A percentile compares a stretch with the other conserved stretches of the same genome.
These are phyloP conservation scores for Aspergillus japonicus DNA, from an alignment of 2,329 filamentous ascomycete genomes.

Conservation along the genomic window DNA sequence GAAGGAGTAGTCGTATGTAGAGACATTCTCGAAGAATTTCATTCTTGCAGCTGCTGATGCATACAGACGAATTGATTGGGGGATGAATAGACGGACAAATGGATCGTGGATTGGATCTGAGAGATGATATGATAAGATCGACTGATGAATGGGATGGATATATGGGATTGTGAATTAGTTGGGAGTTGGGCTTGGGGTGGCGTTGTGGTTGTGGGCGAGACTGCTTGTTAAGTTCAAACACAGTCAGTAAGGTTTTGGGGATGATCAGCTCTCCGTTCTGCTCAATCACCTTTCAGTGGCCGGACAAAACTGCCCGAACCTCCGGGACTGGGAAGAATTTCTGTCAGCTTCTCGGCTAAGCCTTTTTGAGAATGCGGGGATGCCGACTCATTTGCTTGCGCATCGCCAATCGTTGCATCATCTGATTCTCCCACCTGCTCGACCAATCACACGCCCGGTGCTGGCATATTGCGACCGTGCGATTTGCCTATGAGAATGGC, in stretches of 20 bases:
- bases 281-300: slow-evolving; percentile 18
- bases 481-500: neutral
- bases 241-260: neutral
- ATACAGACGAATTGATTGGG: slow-evolving; percentile 10
- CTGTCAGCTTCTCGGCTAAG: slow-evolving; percentile 24
- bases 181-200: slow-evolving; percentile 9
- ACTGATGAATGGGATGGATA: neutral
- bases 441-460: slow-evolving; percentile 3
- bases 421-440: neutral
- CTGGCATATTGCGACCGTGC: neutral
- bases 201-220: slow-evolving; percentile 1
- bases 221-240: slow-evolving; percentile 8
- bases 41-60: slow-evolving; percentile 36
- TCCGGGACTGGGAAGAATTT: slow-evolving; percentile 17
- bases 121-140: too few relatives aligned
- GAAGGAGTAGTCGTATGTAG: slow-evolving; percentile 65
- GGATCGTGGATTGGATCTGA: too few relatives aligned
- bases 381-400: neutral
- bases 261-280: slow-evolving; percentile 14
- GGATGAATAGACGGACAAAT: too few relatives aligned
- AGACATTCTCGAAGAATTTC: slow-evolving; percentile 56
- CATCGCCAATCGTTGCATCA: slow-evolving; percentile 7
- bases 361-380: slow-evolving; percentile 23
- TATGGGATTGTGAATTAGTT: neutral
- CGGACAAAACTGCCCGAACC: slow-evolving; percentile 16